Conservation (phyloP, 306 rosid genomes). For the Prunus armeniaca region DNA sequence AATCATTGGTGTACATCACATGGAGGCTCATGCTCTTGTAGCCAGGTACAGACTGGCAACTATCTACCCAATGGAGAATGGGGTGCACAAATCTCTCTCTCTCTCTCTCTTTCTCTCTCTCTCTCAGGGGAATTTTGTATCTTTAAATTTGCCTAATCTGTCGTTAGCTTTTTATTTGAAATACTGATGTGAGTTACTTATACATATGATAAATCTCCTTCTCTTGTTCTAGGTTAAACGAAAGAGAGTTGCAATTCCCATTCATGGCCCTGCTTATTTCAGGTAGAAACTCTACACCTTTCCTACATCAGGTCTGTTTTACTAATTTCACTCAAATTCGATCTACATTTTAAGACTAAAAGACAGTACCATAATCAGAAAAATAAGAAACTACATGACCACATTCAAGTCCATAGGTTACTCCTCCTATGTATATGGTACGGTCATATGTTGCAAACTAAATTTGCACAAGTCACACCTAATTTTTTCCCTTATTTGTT, state of each 20-base stretch:
- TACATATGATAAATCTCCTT: conserved; percentile 20
- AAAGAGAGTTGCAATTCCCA: conserved; percentile 80
- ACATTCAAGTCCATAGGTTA: not conserved
- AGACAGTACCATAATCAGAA: not conserved
- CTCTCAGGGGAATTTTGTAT: not conserved
- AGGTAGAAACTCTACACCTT: conserved; percentile 36
- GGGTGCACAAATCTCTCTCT: not conserved
- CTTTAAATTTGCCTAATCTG: not conserved
- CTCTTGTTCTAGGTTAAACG: conserved; percentile 53
- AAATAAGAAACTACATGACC: not conserved
- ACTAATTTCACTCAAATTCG: not conserved
- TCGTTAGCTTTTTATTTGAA: not conserved
- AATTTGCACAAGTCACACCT: not conserved
- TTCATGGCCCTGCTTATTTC: conserved; percentile 90
- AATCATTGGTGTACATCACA: conserved; percentile 88
- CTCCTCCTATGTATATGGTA: not conserved
- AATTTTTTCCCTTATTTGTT: not conserved
- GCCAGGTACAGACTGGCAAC: conserved; percentile 57
- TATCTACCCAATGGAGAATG: not conserved
- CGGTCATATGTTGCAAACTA: not conserved
- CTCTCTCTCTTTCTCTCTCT: not conserved
- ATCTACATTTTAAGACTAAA: not conserved
- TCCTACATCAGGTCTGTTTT: conserved; percentile 1
- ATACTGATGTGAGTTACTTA: conserved; percentile 15
- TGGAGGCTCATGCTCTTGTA: conserved; percentile 99